A percentile compares a stretch with the other conserved stretches of the same genome.
Conservation (phyloP, 257 asterid genomes). For the Echites panduratus region DNA sequence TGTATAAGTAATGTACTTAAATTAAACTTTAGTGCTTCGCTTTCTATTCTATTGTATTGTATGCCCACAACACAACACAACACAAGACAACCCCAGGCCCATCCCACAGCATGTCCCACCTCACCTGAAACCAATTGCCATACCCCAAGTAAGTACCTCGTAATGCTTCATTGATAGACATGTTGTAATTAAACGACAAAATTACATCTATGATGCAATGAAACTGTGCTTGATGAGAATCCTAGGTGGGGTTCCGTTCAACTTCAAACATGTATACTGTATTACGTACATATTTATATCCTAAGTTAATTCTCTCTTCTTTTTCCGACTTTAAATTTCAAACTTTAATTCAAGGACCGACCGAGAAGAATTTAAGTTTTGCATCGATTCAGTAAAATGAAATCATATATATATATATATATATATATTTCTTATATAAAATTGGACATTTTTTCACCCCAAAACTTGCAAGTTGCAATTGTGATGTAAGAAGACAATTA, state of each 20-base stretch:
- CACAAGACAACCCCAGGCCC: too few species aligned
- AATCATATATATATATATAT: too few species aligned
- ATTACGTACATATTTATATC: too few species aligned
- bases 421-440: too few species aligned
- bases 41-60: too few species aligned
- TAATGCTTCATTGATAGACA: conserved; percentile 23
- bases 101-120: conserved; percentile 18
- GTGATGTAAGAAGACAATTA: too few species aligned
- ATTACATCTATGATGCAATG: conserved; percentile 32
- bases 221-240: conserved; percentile 39
- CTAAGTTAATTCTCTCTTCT: neutral
- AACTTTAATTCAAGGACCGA: neutral
- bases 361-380: too few species aligned
- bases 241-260: conserved; percentile 44
- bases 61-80: too few species aligned
- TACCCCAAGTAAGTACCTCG: conserved; percentile 25
- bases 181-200: conserved; percentile 37
- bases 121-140: conserved; percentile 18
- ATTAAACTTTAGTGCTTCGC: neutral
- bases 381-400: too few species aligned
- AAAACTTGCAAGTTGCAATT: too few species aligned
- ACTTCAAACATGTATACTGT: neutral
- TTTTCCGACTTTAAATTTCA: neutral
- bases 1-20: neutral
- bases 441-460: too few species aligned